A percentile compares a stretch with the other conserved stretches of the same genome.
phyloP scores from a whole-genome alignment of 2,329 filamentous ascomycete species.

The Lecanicillium sp. region DNA sequence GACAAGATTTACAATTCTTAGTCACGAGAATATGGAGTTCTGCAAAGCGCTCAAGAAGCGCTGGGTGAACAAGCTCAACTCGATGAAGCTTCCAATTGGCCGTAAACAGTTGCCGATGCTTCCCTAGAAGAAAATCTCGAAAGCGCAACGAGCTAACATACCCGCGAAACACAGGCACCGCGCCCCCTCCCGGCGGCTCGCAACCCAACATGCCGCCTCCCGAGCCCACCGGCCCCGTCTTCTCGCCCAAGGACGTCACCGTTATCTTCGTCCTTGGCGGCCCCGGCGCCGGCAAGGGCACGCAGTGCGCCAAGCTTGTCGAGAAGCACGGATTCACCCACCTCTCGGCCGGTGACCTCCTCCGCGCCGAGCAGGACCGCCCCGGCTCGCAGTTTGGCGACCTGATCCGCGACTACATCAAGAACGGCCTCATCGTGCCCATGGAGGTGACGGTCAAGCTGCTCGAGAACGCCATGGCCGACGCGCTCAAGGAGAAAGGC shows the following conservation, averaged over 20 bases:
- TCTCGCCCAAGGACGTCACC: conserved; percentile 71
- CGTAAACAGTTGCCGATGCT: not conserved
- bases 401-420: conserved; percentile 90
- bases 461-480: conserved; percentile 87
- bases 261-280: conserved; percentile 96
- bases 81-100: not conserved
- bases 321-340: conserved; percentile 86
- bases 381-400: conserved; percentile 82
- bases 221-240: conserved; percentile 52
- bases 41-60: not conserved
- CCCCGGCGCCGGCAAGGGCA: conserved; percentile 93
- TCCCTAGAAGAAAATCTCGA: not conserved
- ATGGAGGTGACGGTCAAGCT: conserved; percentile 96
- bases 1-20: too few relatives aligned
- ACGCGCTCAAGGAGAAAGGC: conserved; percentile 49
- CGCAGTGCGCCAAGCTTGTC: conserved; percentile 86
- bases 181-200: conserved; percentile 30
- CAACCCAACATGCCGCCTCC: conserved; percentile 33
- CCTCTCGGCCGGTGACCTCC: conserved; percentile 85
- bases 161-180: conserved; percentile 3
- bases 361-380: conserved; percentile 88
- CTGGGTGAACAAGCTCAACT: not conserved
- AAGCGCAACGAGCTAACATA: too few relatives aligned
- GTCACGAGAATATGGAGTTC: not conserved
- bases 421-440: conserved; percentile 92